Base-by-base conservation (phyloP, 2,329 filamentous ascomycete species). In the Aspergillus calidoustus region DNA sequence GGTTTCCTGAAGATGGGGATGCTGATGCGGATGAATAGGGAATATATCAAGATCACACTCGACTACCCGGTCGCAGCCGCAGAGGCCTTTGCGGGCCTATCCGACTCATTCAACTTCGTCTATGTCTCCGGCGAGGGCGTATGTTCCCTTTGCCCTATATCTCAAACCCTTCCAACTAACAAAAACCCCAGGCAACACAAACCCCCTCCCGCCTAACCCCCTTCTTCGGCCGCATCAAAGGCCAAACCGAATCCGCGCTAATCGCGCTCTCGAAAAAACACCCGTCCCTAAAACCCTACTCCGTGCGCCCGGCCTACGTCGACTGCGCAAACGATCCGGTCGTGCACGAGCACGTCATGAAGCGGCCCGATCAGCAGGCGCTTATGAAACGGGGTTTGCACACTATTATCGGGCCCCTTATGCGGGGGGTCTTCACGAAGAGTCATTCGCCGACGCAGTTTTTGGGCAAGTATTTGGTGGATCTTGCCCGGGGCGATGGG, bases 41-140 rank as follows among this genome's bases (percentile, higher is more conserved):
- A 90, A 53, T 92, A 92, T 70, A 77, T 86, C 49, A 83, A 83
- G 54, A 90, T 93, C 71, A 92, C 90, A 0, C 82, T 86, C 62
- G 84, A 87, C 71, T 92, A 87, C 71, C 76, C 90, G 1, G 71
- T 92, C 1, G 84, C 82, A 2, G 89, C 88, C 0, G 89, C 88
- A 1, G 79, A 82, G 61, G 86, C 87, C 13, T 89, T 91, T 68
- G 73, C 81, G 1, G 73, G 73, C 0, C 74, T 88, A 13, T 76
- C 82, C 3, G 71, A 80, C 46, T 84, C 86, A 0, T 88, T 92
- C 74, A 86, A 86, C 55, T 93, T 92, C 73, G 81, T 92, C 64
- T 90, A 87, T 70, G 84, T 93, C 31, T 92, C 90, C 0, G 89
- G 88, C 0, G 69, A 73, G 52, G 71, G 71, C 15, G 64, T 66